These are phyloP conservation scores for Microdochium trichocladiopsis DNA, from an alignment of 2,329 filamentous ascomycete genomes.

Conservation along the genomic window DNA sequence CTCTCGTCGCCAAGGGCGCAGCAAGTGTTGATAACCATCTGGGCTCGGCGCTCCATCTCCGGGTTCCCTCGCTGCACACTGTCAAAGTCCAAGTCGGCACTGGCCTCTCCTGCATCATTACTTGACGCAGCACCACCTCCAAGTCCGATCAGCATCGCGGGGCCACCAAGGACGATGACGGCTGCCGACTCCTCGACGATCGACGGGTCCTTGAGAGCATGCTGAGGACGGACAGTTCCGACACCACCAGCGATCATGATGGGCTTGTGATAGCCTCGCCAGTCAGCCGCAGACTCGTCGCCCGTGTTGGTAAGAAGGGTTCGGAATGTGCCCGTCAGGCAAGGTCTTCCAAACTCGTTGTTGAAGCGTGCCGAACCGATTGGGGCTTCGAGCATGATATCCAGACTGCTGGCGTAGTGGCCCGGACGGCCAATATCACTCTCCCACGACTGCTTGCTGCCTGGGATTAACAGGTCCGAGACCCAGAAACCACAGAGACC, in stretches of 20 bases:
- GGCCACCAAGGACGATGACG: slow-evolving; percentile 84
- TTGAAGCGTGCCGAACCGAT: slow-evolving; percentile 95
- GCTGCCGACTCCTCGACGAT: neutral
- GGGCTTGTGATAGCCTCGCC: slow-evolving; percentile 93
- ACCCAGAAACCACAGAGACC: slow-evolving; percentile 92
- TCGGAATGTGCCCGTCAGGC: slow-evolving; percentile 82
- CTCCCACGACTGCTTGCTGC: slow-evolving; percentile 80
- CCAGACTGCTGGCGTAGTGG: slow-evolving; percentile 88
- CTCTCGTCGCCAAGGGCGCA: slow-evolving; percentile 75
- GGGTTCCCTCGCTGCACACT: slow-evolving; percentile 97
- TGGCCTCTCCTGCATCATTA: slow-evolving; percentile 79
- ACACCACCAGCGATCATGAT: slow-evolving; percentile 98
- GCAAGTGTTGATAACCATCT: slow-evolving; percentile 97
- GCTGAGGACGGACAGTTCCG: slow-evolving; percentile 83
- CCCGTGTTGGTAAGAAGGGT: slow-evolving; percentile 72
- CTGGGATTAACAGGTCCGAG: slow-evolving; percentile 87
- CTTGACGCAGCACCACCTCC: slow-evolving; percentile 93
- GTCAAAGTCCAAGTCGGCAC: slow-evolving; percentile 89
- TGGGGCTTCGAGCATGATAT: slow-evolving; percentile 96
- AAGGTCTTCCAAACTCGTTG: slow-evolving; percentile 92
- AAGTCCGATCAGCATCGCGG: slow-evolving; percentile 95
- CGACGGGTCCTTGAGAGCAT: slow-evolving; percentile 73
- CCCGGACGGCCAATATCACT: slow-evolving; percentile 80
- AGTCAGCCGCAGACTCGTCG: slow-evolving; percentile 48
- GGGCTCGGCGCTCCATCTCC: slow-evolving; percentile 88